These are phyloP conservation scores for Polyporus tsugae DNA, from an alignment of 1,284 basidiomycete genomes.

Conservation along the genomic window DNA sequence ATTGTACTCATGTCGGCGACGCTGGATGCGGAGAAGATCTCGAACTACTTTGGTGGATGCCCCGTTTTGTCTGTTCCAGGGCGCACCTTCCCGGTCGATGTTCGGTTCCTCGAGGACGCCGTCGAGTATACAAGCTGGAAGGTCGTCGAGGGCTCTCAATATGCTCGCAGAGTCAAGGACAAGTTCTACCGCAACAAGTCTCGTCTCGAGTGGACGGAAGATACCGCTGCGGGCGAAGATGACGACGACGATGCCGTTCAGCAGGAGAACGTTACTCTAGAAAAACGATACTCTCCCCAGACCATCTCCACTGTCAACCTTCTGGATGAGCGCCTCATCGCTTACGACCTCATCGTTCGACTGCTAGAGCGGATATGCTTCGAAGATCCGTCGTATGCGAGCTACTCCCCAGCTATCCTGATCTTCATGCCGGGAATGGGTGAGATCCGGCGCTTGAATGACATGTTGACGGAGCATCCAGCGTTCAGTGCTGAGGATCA, in stretches of 20 bases:
- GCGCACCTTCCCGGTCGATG: slow-evolving; percentile 95
- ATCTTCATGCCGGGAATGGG: slow-evolving; percentile 95
- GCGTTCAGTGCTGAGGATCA: slow-evolving; percentile 70
- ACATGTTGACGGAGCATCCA: slow-evolving; percentile 82
- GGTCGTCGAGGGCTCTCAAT: slow-evolving; percentile 86
- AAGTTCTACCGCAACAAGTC: slow-evolving; percentile 72
- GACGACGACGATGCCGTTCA: slow-evolving; percentile 75
- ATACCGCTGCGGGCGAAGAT: slow-evolving; percentile 63
- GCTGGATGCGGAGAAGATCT: slow-evolving; percentile 93
- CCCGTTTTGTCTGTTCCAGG: slow-evolving; percentile 92
- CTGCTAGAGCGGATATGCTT: slow-evolving; percentile 91
- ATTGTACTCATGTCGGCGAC: slow-evolving; percentile 99
- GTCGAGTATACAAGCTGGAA: slow-evolving; percentile 89
- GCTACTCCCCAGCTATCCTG: slow-evolving; percentile 85
- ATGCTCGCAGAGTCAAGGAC: slow-evolving; percentile 80
- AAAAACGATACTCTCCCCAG: slow-evolving; percentile 74
- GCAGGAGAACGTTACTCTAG: slow-evolving; percentile 63
- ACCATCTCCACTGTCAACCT: slow-evolving; percentile 88
- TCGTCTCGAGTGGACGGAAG: slow-evolving; percentile 80
- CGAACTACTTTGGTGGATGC: slow-evolving; percentile 92
- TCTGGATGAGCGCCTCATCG: slow-evolving; percentile 90
- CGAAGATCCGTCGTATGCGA: slow-evolving; percentile 57
- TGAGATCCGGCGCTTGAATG: slow-evolving; percentile 91
- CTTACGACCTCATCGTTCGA: slow-evolving; percentile 89
- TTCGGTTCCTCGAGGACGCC: slow-evolving; percentile 92